These are phyloP conservation scores for Yamadazyma taylorii DNA, from an alignment of 1,139 yeast genomes.

Conservation along the genomic window DNA sequence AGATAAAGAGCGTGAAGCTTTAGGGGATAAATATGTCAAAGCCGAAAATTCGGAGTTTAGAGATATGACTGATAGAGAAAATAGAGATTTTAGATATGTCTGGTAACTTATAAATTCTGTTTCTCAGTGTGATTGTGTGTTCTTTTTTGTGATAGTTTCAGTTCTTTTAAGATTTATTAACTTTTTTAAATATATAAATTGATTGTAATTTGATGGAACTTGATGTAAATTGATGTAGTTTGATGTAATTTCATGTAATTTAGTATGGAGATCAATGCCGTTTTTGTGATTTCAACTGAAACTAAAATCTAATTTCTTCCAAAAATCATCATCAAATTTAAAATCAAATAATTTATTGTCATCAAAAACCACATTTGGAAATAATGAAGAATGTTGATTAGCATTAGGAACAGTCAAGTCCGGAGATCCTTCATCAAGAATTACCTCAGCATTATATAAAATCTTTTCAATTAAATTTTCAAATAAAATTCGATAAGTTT, in stretches of 20 bases:
- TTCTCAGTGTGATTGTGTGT: neutral
- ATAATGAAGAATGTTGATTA: neutral
- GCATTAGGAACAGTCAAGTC: neutral
- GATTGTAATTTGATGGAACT: neutral
- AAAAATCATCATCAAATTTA: slow-evolving; percentile 16
- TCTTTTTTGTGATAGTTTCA: too few relatives aligned
- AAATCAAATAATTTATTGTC: slow-evolving; percentile 13
- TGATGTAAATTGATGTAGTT: too few relatives aligned
- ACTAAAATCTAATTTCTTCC: slow-evolving; percentile 13
- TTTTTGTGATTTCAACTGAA: neutral
- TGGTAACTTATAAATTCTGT: slow-evolving; percentile 10
- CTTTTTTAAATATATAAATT: too few relatives aligned
- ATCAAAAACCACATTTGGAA: slow-evolving; percentile 4
- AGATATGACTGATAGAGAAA: slow-evolving; percentile 19
- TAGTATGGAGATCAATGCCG: too few relatives aligned
- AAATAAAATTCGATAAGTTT: slow-evolving; percentile 20
- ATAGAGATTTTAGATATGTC: slow-evolving; percentile 19
- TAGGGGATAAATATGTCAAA: slow-evolving; percentile 14
- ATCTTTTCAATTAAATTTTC: slow-evolving; percentile 21
- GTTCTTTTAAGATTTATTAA: too few relatives aligned
- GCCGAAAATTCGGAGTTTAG: slow-evolving; percentile 14
- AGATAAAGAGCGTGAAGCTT: slow-evolving; percentile 21
- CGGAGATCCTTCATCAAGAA: neutral
- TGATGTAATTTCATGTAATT: too few relatives aligned
- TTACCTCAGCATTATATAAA: slow-evolving; percentile 11